A percentile compares a stretch with the other conserved stretches of the same genome.
Conservation (phyloP, 345 rosid species). For the Bruguiera parviflora region DNA sequence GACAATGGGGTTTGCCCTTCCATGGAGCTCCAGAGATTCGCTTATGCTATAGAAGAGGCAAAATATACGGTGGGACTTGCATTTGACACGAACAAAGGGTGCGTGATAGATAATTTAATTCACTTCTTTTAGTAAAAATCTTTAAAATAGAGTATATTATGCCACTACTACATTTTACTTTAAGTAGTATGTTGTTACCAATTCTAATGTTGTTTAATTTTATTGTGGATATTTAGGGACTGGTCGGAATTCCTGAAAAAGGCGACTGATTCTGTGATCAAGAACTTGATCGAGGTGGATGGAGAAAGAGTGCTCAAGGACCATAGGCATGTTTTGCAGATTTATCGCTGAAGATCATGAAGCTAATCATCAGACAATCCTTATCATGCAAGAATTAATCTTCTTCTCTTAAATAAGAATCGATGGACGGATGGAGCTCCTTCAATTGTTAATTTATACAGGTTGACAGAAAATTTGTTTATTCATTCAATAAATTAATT, state of each 20-base stretch:
- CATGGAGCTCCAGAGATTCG: constrained; percentile 42
- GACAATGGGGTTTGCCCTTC: constrained; percentile 33
- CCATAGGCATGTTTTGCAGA: constrained; percentile 16
- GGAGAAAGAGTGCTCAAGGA: constrained; percentile 22
- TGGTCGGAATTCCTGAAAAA: constrained; percentile 73
- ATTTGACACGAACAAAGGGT: constrained; percentile 67
- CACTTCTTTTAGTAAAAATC: too few species aligned
- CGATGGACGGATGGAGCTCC: neutral
- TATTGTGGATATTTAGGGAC: constrained; percentile 37
- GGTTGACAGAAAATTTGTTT: neutral
- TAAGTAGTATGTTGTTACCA: neutral
- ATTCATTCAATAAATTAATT: constrained; percentile 1
- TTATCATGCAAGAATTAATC: too few species aligned
- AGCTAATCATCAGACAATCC: too few species aligned
- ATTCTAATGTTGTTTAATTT: neutral
- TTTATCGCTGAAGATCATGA: neutral
- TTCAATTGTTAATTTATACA: neutral
- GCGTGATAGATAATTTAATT: neutral
- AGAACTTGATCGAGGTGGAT: constrained; percentile 60
- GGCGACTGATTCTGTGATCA: constrained; percentile 61
- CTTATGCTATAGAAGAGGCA: constrained; percentile 59
- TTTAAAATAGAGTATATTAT: too few species aligned
- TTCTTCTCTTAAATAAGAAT: neutral
- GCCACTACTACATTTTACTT: too few species aligned
- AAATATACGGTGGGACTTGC: constrained; percentile 79